Evolutionary conservation across 2,329 filamentous ascomycete species (phyloP).

Genomic region (Dactylellina haptotyla): DNA sequence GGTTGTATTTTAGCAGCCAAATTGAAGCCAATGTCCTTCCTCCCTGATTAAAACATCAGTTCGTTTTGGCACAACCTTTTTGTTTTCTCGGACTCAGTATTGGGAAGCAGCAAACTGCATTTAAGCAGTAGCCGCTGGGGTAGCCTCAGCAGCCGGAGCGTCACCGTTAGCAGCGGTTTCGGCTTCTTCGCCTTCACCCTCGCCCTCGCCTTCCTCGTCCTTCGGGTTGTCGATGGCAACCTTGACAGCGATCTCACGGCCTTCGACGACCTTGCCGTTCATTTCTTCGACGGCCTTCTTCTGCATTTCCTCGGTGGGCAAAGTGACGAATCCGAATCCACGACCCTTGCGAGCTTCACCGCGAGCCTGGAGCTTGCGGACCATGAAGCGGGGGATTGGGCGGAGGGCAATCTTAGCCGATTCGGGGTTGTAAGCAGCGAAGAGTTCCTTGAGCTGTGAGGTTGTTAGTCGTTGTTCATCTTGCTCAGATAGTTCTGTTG

Average conservation of each 20-base stretch:
- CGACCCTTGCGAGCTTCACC: constrained; percentile 98
- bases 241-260: constrained; percentile 99
- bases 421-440: constrained; percentile 87
- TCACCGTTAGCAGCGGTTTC: constrained; percentile 50
- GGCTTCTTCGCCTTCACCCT: constrained; percentile 71
- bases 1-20: constrained; percentile 1
- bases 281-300: constrained; percentile 97
- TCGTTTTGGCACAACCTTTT: constrained; percentile 55
- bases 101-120: constrained; percentile 54
- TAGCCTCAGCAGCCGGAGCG: constrained; percentile 57
- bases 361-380: constrained; percentile 99
- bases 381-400: constrained; percentile 99
- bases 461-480: background rate
- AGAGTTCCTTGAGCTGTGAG: constrained; percentile 92
- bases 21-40: constrained; percentile 53
- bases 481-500: background rate
- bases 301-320: constrained; percentile 93
- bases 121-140: constrained; percentile 59
- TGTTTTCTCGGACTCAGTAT: constrained; percentile 54
- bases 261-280: constrained; percentile 99
- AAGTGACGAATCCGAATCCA: constrained; percentile 97
- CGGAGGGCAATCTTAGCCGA: constrained; percentile 98
- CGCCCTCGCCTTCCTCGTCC: constrained; percentile 77
- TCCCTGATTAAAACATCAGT: constrained; percentile 59
- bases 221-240: constrained; percentile 99